Conservation (phyloP, 495 filamentous ascomycete species). For the Parathielavia appendiculata region DNA sequence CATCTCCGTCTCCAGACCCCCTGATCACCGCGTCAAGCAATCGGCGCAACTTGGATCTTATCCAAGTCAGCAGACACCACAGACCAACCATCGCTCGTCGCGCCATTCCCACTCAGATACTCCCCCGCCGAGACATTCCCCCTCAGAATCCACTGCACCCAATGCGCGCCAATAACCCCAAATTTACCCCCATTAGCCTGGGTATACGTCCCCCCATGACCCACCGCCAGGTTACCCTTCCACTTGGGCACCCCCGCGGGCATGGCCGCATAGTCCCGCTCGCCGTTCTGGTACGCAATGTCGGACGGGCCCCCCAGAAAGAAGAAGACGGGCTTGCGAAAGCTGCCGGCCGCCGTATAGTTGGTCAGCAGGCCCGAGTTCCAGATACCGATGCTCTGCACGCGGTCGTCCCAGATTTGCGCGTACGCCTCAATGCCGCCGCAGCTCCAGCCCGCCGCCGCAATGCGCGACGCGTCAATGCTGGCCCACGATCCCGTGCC, state of each 20-base stretch:
- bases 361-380: slow-evolving; percentile 25
- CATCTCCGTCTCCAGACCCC: too few species aligned
- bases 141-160: slow-evolving; percentile 24
- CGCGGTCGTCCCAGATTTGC: slow-evolving; percentile 17
- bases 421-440: slow-evolving; percentile 32
- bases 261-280: slow-evolving; percentile 30
- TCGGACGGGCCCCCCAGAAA: slow-evolving; percentile 29
- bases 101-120: slow-evolving; percentile 6
- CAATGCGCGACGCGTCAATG: slow-evolving; percentile 25
- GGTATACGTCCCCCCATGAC: slow-evolving; percentile 28
- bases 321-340: slow-evolving; percentile 26
- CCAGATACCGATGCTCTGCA: slow-evolving; percentile 26
- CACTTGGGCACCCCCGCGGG: slow-evolving; percentile 26
- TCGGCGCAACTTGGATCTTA: slow-evolving; percentile 1
- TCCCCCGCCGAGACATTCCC: slow-evolving; percentile 16
- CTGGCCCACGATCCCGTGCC: slow-evolving; percentile 13
- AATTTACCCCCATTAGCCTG: slow-evolving; percentile 30
- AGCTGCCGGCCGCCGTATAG: slow-evolving; percentile 10
- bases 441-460: slow-evolving; percentile 26
- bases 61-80: slow-evolving; percentile 9
- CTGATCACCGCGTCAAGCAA: too few species aligned
- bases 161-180: slow-evolving; percentile 23
- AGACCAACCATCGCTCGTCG: slow-evolving; percentile 7
- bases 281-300: slow-evolving; percentile 33
- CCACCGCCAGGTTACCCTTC: slow-evolving; percentile 36